A percentile compares a stretch with the other conserved stretches of the same genome.
phyloP scores from a whole-genome alignment of 2,329 filamentous ascomycete genomes.

The Penicillium corylophilum region DNA sequence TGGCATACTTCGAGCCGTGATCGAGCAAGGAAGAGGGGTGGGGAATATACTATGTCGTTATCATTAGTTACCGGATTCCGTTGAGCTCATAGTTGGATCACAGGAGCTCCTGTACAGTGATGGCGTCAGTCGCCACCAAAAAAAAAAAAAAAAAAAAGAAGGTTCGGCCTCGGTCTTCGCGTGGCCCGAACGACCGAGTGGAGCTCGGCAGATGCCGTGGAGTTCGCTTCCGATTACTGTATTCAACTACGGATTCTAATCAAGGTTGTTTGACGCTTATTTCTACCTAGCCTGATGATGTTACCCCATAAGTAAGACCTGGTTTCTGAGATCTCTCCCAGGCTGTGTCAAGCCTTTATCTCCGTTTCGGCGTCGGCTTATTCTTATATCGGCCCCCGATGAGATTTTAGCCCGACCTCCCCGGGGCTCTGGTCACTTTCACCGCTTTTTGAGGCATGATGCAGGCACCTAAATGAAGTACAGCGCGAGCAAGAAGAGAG shows the following conservation, averaged over 20 bases:
- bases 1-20: neutral
- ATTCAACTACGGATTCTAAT: too few relatives aligned
- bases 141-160: too few relatives aligned
- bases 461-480: neutral
- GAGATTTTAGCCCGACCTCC: neutral
- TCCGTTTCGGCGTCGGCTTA: neutral
- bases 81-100: neutral
- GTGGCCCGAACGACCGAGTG: constrained; percentile 8
- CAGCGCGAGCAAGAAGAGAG: too few relatives aligned
- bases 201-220: neutral
- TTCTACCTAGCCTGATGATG: neutral
- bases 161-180: constrained; percentile 4
- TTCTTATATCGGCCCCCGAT: neutral
- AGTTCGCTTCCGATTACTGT: neutral
- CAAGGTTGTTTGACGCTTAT: too few relatives aligned
- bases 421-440: neutral
- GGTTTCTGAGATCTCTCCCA: neutral
- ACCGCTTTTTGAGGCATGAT: neutral
- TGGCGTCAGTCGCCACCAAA: constrained; percentile 1
- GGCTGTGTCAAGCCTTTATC: neutral
- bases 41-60: neutral
- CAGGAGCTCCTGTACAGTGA: neutral
- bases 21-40: too few relatives aligned
- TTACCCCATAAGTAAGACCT: neutral
- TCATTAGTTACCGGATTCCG: neutral